Evolutionary conservation across 1,284 basidiomycete species (phyloP).

Genomic region (Cystobasidium sp.): DNA sequence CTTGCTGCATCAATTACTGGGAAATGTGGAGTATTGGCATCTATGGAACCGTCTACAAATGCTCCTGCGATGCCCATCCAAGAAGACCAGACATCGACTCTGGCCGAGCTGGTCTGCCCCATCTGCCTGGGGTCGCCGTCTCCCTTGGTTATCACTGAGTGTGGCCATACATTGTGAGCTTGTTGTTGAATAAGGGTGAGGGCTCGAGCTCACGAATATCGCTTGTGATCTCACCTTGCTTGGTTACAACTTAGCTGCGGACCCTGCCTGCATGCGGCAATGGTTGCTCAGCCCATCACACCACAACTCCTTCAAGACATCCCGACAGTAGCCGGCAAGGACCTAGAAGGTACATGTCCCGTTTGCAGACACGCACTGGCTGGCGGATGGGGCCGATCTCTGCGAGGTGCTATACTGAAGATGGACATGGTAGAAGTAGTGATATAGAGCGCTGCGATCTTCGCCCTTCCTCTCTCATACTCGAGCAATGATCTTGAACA

Average conservation of each 20-base stretch:
- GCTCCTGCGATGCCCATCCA: background rate
- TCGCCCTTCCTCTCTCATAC: too few species aligned
- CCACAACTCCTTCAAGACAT: constrained; percentile 31
- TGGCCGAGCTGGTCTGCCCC: constrained; percentile 48
- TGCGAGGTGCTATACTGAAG: constrained; percentile 32
- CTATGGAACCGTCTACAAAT: background rate
- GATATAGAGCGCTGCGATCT: background rate
- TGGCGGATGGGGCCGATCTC: constrained; percentile 29
- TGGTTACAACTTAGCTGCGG: constrained; percentile 25
- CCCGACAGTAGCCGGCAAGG: constrained; percentile 28
- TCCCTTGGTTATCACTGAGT: constrained; percentile 49
- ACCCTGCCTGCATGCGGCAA: constrained; percentile 36
- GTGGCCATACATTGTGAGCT: constrained; percentile 52
- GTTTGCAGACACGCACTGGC: constrained; percentile 29
- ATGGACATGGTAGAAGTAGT: constrained; percentile 26
- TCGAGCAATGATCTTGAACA: too few species aligned
- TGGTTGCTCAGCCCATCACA: constrained; percentile 29
- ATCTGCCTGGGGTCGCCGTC: constrained; percentile 51
- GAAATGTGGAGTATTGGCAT: constrained; percentile 16
- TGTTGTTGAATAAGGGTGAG: constrained; percentile 37
- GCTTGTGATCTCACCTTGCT: background rate
- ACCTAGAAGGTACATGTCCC: constrained; percentile 39
- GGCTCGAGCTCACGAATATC: background rate
- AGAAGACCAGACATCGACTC: constrained; percentile 20
- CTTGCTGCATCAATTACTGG: constrained; percentile 25